Percentiles rank a stretch among this genome's conserved stretches.
phyloP scores from a whole-genome alignment of 2,329 filamentous ascomycete species.

The Septoria linicola region DNA sequence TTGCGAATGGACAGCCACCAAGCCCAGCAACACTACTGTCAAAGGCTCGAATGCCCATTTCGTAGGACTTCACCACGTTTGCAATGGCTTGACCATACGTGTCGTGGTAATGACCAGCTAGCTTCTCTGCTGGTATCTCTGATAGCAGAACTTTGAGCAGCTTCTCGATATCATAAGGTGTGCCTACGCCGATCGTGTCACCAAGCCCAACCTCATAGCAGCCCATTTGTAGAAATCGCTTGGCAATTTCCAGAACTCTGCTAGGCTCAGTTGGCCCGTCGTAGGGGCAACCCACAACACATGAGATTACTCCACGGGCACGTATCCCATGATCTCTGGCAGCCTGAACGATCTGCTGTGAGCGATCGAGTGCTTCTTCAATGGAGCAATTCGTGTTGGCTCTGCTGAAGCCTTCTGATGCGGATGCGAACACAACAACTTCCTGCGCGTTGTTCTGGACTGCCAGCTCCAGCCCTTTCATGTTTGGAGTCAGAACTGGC shows the following conservation, averaged over 20 bases:
- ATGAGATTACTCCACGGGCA: constrained; percentile 44
- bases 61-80: constrained; percentile 31
- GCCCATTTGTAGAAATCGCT: constrained; percentile 29
- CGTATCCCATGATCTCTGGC: constrained; percentile 34
- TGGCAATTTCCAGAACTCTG: constrained; percentile 23
- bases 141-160: constrained; percentile 38
- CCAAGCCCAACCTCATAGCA: constrained; percentile 35
- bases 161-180: constrained; percentile 31
- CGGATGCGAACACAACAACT: constrained; percentile 44
- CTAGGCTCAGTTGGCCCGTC: constrained; percentile 31
- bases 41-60: constrained; percentile 31
- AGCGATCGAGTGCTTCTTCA: constrained; percentile 40
- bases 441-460: constrained; percentile 42
- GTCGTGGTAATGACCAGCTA: constrained; percentile 37
- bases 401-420: constrained; percentile 45
- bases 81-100: constrained; percentile 35
- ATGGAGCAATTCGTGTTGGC: constrained; percentile 46
- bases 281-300: constrained; percentile 46
- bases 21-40: constrained; percentile 34
- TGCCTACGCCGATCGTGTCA: constrained; percentile 32
- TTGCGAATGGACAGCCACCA: constrained; percentile 35
- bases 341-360: constrained; percentile 35
- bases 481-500: constrained; percentile 45
- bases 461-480: constrained; percentile 57
- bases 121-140: constrained; percentile 26